phyloP scores from a whole-genome alignment of 352 stramenopile genomes.

The Globisporangium recalcitrans region DNA sequence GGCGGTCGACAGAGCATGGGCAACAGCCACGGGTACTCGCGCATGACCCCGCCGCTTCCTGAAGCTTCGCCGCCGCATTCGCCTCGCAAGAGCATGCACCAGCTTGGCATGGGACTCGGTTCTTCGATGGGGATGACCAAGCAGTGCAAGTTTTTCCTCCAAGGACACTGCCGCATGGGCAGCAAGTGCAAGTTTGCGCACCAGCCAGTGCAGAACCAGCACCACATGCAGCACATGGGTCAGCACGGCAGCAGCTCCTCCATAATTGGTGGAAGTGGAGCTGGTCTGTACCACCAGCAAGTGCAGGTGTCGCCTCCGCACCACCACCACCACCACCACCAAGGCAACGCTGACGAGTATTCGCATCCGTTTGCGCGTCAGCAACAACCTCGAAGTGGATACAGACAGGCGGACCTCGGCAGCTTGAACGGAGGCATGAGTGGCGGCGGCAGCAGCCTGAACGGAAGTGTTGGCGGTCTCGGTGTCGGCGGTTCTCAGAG shows the following conservation, averaged over 20 bases:
- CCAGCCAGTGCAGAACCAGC: constrained; percentile 35
- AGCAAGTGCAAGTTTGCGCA: constrained; percentile 86
- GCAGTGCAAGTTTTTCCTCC: constrained; percentile 82
- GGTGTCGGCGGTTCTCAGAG: constrained; percentile 9
- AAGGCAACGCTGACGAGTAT: constrained; percentile 5
- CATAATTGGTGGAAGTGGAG: not conserved
- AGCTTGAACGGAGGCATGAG: constrained; percentile 5
- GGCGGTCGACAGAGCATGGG: constrained; percentile 21
- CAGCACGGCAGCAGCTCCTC: constrained; percentile 6
- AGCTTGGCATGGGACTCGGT: constrained; percentile 12
- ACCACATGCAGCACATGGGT: constrained; percentile 16
- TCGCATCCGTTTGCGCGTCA: constrained; percentile 15
- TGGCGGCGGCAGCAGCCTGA: constrained; percentile 5
- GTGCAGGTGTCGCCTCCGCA: constrained; percentile 15
- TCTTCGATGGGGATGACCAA: constrained; percentile 48
- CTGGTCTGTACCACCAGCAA: constrained; percentile 2
- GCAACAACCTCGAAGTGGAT: constrained; percentile 2
- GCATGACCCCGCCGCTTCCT: constrained; percentile 50
- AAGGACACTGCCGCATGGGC: constrained; percentile 82
- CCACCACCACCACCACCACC: constrained; percentile 13
- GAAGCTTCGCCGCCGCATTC: constrained; percentile 62
- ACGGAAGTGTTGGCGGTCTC: not conserved
- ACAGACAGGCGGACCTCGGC: constrained; percentile 6
- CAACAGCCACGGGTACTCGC: constrained; percentile 30
- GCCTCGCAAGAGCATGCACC: constrained; percentile 31